Evolutionary conservation across 176 grass and related monocot species (phyloP), one percentile per base, ranked within the genome.

Genomic region (Aechmea fasciata): DNA sequence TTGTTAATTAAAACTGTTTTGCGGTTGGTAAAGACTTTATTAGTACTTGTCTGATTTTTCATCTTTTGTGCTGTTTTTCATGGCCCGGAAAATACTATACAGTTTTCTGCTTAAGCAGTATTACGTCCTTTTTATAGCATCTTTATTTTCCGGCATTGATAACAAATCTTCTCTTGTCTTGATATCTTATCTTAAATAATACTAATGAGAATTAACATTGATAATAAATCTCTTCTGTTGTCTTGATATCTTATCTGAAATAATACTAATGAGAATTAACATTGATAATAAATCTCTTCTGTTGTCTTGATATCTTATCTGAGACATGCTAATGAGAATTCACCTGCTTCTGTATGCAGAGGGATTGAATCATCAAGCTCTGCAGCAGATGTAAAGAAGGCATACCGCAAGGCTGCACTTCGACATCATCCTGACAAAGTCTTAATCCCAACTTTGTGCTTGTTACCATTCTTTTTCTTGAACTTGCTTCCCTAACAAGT

Each of bases 361-460:
- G 86, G 88, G 73, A 84, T 92, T 57, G 84, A 92, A 57, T 67
- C 73, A 75, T 81, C 83, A 73, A 86, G 83, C 66, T 90, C 89
- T 83, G 68, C 54, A 62, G 57, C 78, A 63, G 89, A 90, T 78
- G 78, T 96, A 74, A 92, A 92, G 77, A 92, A 87, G 61, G 83
- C 89, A 67, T 96, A 92, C 65, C 81, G 81, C 74, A 92, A 90
- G 90, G 86, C 93, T 72, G 93, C 86, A 81, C 71, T 92, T 53
- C 83, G 76, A 73, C 89, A 92, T 82, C 88, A 87, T 84, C 93
- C 85, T 69, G 89, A 96, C 66, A 86, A 92, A 74, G 91, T 96
- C 76, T 29, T 68, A 68, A 55, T 53, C 64, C 51, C 13, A 28
- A 71, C 25, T 79, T 41, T 79, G 24, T 51, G 67, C 71, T 66